phyloP scores from a whole-genome alignment of 1,284 basidiomycete genomes.

The Apiotrichum sp. region DNA sequence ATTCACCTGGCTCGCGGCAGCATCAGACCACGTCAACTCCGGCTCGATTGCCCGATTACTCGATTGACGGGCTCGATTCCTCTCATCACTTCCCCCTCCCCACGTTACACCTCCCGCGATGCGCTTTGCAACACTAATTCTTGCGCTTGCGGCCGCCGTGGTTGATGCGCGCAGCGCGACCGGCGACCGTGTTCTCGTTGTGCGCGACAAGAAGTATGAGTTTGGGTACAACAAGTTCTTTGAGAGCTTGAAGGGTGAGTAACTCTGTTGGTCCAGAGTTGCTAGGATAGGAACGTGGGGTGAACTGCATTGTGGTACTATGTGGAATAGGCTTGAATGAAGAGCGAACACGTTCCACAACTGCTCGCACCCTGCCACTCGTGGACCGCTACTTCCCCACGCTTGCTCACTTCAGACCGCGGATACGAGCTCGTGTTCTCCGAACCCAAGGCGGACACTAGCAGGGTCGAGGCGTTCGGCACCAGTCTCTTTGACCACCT shows the following conservation, averaged over 20 bases:
- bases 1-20: too few species aligned
- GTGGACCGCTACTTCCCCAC: too few species aligned
- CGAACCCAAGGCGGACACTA: slow-evolving; percentile 62
- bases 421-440: slow-evolving; percentile 80
- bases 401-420: slow-evolving; percentile 51
- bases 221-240: slow-evolving; percentile 70
- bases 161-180: slow-evolving; percentile 63
- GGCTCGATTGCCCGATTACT: too few species aligned
- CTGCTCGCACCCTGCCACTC: not conserved
- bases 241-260: slow-evolving; percentile 63
- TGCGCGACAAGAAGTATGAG: slow-evolving; percentile 65
- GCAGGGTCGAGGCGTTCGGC: slow-evolving; percentile 63
- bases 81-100: not conserved
- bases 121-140: not conserved
- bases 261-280: too few species aligned
- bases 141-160: slow-evolving; percentile 8
- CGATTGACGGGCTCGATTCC: not conserved
- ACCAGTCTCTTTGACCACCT: slow-evolving; percentile 72
- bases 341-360: too few species aligned
- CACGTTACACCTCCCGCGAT: not conserved
- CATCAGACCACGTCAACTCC: too few species aligned
- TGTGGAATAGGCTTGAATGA: too few species aligned
- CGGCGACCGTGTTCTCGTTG: slow-evolving; percentile 74
- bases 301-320: too few species aligned
- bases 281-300: not conserved